Percentiles rank a stretch among this genome's conserved stretches.
Conservation (phyloP, 768 basidiomycete species). For the Leccinum subgranulosum region DNA sequence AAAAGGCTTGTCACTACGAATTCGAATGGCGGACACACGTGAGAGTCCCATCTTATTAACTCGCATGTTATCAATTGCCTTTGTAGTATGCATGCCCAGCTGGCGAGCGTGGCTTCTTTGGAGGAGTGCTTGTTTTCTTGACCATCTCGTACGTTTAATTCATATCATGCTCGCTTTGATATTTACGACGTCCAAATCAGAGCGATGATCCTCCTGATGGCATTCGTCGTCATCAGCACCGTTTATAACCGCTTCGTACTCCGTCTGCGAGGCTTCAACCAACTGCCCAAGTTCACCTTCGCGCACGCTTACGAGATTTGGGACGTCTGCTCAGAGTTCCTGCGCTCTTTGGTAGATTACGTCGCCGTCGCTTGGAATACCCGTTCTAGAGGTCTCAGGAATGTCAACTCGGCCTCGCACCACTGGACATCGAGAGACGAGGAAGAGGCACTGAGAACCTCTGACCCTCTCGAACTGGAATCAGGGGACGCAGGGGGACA, state of each 20-base stretch:
- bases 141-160: slow-evolving; percentile 52
- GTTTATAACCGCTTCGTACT: slow-evolving; percentile 80
- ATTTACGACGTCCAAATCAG: slow-evolving; percentile 35
- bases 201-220: slow-evolving; percentile 50
- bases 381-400: slow-evolving; percentile 12
- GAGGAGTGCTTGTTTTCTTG: slow-evolving; percentile 55
- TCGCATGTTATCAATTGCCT: not conserved
- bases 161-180: not conserved
- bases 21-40: slow-evolving; percentile 86
- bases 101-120: slow-evolving; percentile 46
- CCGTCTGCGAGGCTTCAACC: slow-evolving; percentile 65
- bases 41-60: slow-evolving; percentile 18
- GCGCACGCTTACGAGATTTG: slow-evolving; percentile 22
- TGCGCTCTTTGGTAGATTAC: slow-evolving; percentile 13
- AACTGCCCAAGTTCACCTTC: slow-evolving; percentile 61
- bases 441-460: slow-evolving; percentile 22
- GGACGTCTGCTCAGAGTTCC: slow-evolving; percentile 19
- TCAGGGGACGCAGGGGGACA: not conserved
- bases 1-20: slow-evolving; percentile 70
- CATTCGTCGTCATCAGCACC: slow-evolving; percentile 66
- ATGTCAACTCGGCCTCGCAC: slow-evolving; percentile 24
- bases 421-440: slow-evolving; percentile 34
- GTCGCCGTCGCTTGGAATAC: slow-evolving; percentile 11
- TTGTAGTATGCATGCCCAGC: slow-evolving; percentile 70
- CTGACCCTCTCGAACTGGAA: slow-evolving; percentile 24